Percentiles rank a stretch among this genome's conserved stretches.
phyloP scores from a whole-genome alignment of 768 basidiomycete species.

The Pulveroboletus sp. region DNA sequence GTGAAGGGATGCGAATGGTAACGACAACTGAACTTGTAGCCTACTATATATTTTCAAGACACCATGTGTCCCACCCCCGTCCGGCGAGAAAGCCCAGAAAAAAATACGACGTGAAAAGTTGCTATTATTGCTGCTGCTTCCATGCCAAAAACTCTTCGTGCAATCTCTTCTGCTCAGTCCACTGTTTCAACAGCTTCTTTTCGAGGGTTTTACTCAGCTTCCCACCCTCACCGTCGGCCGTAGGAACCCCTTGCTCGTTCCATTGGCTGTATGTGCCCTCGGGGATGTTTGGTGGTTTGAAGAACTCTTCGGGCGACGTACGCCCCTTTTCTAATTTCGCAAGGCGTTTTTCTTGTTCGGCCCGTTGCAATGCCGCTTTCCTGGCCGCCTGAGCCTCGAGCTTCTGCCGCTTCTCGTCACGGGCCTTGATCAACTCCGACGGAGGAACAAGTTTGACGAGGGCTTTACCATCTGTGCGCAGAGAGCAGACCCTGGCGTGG shows the following conservation, averaged over 20 bases:
- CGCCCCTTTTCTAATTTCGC: constrained; percentile 86
- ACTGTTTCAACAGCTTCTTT: constrained; percentile 78
- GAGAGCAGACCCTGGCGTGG: neutral
- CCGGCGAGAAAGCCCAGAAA: neutral
- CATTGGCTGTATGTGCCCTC: constrained; percentile 76
- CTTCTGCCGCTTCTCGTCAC: constrained; percentile 82
- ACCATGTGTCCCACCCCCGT: neutral
- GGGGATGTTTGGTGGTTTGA: constrained; percentile 74
- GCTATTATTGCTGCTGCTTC: constrained; percentile 30
- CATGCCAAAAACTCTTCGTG: constrained; percentile 73
- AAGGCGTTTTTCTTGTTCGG: constrained; percentile 60
- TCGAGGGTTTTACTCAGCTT: constrained; percentile 75
- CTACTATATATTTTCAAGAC: neutral
- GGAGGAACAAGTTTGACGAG: constrained; percentile 89
- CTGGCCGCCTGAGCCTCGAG: constrained; percentile 72
- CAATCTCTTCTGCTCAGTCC: constrained; percentile 65
- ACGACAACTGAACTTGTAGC: constrained; percentile 11
- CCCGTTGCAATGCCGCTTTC: constrained; percentile 67
- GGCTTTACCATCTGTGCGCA: constrained; percentile 76
- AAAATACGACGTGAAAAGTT: neutral
- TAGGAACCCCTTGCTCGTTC: constrained; percentile 81
- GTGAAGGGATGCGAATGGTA: constrained; percentile 67
- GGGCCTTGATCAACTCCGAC: constrained; percentile 70
- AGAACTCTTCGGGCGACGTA: constrained; percentile 68
- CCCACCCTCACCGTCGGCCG: constrained; percentile 78